Evolutionary conservation across 2,329 filamentous ascomycete genomes (phyloP), one percentile per base, ranked within the genome.

Genomic region (Lachnellula suecica): DNA sequence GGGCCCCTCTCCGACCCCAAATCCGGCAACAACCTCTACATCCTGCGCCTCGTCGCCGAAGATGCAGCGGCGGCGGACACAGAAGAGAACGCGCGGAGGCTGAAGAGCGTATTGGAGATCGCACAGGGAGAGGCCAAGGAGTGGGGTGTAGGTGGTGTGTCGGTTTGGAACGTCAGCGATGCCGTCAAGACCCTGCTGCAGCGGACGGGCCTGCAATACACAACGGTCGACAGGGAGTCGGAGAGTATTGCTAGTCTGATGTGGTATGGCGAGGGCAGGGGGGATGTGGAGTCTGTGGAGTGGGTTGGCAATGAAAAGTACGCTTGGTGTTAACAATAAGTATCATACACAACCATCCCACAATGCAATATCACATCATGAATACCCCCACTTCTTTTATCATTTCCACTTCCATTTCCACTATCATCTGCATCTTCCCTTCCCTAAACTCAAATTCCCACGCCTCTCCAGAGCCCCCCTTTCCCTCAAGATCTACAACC

Each of bases 161-260:
- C 91, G 67, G 74, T 93, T 47, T 97, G 93, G 93, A 96, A 94
- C 66, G 91, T 92, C 0, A 79, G 79, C 4, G 73, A 80, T 6
- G 63, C 77, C 57, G 67, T 84, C 23, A 67, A 67, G 65, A 57
- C 68, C 15, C 62, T 87, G 37, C 70, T 85, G 1, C 69, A 75
- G 35, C 65, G 63, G 23, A 70, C 73, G 2, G 76, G 75, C 8
- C 60, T 90, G 15, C 66, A 77, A 19, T 73, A 80, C 50, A 55
- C 34, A 25, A 71, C 73, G 52, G 75, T 83, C 0, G 74, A 79
- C 2, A 73, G 89, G 29, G 82, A 91, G 49, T 72, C 70, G 45
- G 79, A 85, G 48, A 89, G 85, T 66, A 88, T 93, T 54, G 75
- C 87, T 1, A 87, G 85, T 62, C 65, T 92, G 68, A 82, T 79